Evolutionary conservation across 2,329 filamentous ascomycete genomes (phyloP).

Genomic region (Neocucurbitaria cava): DNA sequence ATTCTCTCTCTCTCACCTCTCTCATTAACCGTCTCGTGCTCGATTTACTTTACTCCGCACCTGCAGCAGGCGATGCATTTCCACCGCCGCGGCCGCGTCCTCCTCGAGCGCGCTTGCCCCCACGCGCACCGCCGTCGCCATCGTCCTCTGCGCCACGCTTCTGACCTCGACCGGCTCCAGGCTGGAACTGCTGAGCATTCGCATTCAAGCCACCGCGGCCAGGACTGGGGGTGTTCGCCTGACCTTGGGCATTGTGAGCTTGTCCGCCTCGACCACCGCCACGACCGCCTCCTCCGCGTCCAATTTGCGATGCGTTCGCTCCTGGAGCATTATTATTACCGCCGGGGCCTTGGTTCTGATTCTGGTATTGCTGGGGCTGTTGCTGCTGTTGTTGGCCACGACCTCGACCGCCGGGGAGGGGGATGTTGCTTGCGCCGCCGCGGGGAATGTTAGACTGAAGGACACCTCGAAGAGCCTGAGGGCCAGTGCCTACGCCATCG

Average conservation of each 20-base stretch:
- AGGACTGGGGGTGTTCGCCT: conserved; percentile 15
- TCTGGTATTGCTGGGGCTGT: conserved; percentile 12
- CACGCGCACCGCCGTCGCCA: conserved; percentile 33
- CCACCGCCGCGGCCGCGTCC: conserved; percentile 19
- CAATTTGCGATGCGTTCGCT: conserved; percentile 26
- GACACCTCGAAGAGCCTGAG: conserved; percentile 35
- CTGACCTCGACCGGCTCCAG: conserved; percentile 38
- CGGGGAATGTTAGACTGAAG: conserved; percentile 42
- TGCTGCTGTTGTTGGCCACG: conserved; percentile 19
- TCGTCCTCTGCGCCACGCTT: conserved; percentile 45
- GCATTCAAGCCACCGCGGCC: conserved; percentile 42
- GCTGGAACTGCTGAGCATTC: conserved; percentile 44
- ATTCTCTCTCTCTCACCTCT: too few relatives aligned
- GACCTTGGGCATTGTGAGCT: conserved; percentile 19
- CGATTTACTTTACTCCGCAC: not conserved
- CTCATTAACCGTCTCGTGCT: too few relatives aligned
- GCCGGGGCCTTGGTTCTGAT: conserved; percentile 18
- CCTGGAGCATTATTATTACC: conserved; percentile 17
- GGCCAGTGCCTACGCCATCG: conserved; percentile 35
- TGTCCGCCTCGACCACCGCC: conserved; percentile 25
- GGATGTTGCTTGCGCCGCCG: conserved; percentile 40
- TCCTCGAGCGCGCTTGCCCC: conserved; percentile 40
- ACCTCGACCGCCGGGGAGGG: conserved; percentile 38
- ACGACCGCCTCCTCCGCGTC: conserved; percentile 38
- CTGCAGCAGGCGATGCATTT: conserved; percentile 11